These are phyloP conservation scores for Beauveria bassiana DNA, from an alignment of 2,329 filamentous ascomycete genomes.

Conservation along the genomic window DNA sequence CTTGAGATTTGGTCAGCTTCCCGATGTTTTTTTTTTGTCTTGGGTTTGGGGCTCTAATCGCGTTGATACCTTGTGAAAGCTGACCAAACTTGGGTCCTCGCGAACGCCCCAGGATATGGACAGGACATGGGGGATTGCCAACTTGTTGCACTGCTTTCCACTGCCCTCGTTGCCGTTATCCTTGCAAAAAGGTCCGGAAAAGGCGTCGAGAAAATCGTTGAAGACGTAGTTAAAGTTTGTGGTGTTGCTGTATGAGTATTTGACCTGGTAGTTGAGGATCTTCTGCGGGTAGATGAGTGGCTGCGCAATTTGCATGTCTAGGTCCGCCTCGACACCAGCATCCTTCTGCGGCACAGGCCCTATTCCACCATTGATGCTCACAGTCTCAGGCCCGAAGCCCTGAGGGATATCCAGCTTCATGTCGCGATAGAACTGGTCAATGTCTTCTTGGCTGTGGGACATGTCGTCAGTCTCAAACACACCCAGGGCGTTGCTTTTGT, in stretches of 20 bases:
- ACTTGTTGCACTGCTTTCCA: conserved; percentile 16
- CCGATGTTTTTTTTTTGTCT: background rate
- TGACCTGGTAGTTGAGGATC: conserved; percentile 19
- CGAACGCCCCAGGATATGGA: conserved; percentile 38
- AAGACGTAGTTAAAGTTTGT: conserved; percentile 23
- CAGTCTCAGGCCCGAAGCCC: too few relatives aligned
- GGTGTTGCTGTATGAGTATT: conserved; percentile 4
- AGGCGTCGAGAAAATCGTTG: conserved; percentile 28
- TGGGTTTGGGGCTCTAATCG: too few relatives aligned
- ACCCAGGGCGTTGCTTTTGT: conserved; percentile 28
- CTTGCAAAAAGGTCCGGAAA: conserved; percentile 39
- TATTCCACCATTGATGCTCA: conserved; percentile 26
- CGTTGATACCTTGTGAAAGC: background rate
- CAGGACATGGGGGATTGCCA: conserved; percentile 24
- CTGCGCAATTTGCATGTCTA: conserved; percentile 41
- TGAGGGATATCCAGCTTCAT: too few relatives aligned
- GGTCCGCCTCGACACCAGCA: conserved; percentile 33
- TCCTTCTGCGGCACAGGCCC: conserved; percentile 4
- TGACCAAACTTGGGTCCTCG: conserved; percentile 22
- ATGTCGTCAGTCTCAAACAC: conserved; percentile 33
- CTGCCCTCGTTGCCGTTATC: conserved; percentile 27
- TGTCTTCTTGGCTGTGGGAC: conserved; percentile 32
- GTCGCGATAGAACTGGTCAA: conserved; percentile 23
- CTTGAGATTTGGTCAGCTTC: conserved; percentile 14
- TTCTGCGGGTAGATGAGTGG: conserved; percentile 45